Conservation (phyloP, 2,329 filamentous ascomycete genomes). For the Trichoderma sp. region DNA sequence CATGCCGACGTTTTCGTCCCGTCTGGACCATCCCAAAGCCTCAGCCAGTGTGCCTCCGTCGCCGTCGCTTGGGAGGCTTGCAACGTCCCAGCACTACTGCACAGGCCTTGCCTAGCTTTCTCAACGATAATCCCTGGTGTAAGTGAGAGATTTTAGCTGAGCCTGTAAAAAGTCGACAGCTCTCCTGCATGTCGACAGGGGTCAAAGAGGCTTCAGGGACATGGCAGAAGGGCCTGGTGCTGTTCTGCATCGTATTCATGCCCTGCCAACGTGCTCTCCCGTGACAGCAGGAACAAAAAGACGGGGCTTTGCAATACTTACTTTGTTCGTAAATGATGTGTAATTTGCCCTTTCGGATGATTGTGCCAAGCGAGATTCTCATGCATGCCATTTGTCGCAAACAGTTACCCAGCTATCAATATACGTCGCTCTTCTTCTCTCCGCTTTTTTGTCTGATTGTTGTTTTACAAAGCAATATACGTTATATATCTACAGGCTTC, state of each 20-base stretch:
- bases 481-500: not conserved
- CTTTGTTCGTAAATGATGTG: not conserved
- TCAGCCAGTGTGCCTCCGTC: not conserved
- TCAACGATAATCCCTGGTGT: not conserved
- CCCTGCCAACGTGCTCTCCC: not conserved
- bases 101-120: not conserved
- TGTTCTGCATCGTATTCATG: not conserved
- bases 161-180: not conserved
- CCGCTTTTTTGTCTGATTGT: not conserved
- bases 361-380: not conserved
- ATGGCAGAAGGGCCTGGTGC: not conserved
- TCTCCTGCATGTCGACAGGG: constrained; percentile 20
- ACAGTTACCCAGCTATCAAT: not conserved
- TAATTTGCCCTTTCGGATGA: not conserved
- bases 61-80: constrained; percentile 1
- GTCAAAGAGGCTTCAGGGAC: not conserved
- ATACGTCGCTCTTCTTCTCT: not conserved
- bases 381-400: not conserved
- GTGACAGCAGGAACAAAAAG: not conserved
- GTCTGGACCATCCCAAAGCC: constrained; percentile 3
- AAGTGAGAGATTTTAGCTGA: constrained; percentile 11
- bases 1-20: not conserved
- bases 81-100: constrained; percentile 1
- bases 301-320: not conserved
- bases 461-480: not conserved